Evolutionary conservation across 768 basidiomycete genomes (phyloP).

Genomic region (Plicaturopsis crispa): DNA sequence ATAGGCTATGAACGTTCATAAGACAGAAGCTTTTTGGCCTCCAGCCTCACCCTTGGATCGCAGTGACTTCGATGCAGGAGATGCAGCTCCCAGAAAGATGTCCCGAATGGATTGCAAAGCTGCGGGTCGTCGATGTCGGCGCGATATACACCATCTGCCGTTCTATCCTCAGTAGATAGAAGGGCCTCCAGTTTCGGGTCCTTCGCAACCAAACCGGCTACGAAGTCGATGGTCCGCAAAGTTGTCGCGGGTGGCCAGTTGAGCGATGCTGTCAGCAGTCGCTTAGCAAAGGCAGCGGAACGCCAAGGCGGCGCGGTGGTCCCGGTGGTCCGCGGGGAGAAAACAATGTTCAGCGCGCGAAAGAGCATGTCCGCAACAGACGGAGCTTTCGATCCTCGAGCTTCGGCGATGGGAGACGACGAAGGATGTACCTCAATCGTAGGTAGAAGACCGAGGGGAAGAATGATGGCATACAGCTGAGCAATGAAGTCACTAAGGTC

Average conservation of each 20-base stretch:
- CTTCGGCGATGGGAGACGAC: constrained; percentile 17
- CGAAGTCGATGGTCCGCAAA: constrained; percentile 66
- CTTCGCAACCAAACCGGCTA: constrained; percentile 61
- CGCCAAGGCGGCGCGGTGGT: constrained; percentile 58
- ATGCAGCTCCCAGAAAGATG: constrained; percentile 82
- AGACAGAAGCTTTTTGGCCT: constrained; percentile 52
- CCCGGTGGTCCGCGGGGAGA: constrained; percentile 63
- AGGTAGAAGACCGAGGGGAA: constrained; percentile 59
- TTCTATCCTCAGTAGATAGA: constrained; percentile 81
- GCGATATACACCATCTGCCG: constrained; percentile 77
- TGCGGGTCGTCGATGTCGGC: constrained; percentile 87
- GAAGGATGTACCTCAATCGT: constrained; percentile 51
- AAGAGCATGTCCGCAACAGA: constrained; percentile 72
- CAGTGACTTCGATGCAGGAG: constrained; percentile 52
- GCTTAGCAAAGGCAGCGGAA: constrained; percentile 88
- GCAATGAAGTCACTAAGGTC: constrained; percentile 88
- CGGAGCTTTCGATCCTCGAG: constrained; percentile 18
- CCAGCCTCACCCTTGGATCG: constrained; percentile 61
- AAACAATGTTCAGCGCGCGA: constrained; percentile 73
- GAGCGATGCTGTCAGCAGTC: constrained; percentile 73
- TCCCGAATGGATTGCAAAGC: constrained; percentile 72
- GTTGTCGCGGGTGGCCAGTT: constrained; percentile 70
- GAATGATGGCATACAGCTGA: constrained; percentile 75
- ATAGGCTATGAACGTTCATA: constrained; percentile 23
- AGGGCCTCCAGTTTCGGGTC: constrained; percentile 80